A percentile compares a stretch with the other conserved stretches of the same genome.
These are phyloP conservation scores for Scedosporium dehoogii DNA, from an alignment of 2,329 filamentous ascomycete genomes.

Conservation along the genomic window DNA sequence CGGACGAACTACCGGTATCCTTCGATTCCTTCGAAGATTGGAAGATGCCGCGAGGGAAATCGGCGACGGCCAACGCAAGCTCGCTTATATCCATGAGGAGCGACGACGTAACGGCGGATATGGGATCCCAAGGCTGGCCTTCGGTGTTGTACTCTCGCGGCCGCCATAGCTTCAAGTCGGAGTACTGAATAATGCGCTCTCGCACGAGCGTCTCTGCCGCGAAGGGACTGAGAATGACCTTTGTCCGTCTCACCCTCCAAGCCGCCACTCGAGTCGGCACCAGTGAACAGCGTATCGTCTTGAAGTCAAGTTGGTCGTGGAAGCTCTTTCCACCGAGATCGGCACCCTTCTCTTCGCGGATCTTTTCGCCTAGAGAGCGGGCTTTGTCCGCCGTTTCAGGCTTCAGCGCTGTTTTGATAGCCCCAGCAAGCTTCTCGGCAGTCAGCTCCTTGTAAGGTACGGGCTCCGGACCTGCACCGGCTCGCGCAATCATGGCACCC, in stretches of 20 bases:
- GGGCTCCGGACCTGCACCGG: constrained; percentile 62
- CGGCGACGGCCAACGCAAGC: constrained; percentile 73
- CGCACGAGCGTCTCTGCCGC: constrained; percentile 61
- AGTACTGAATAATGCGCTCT: constrained; percentile 53
- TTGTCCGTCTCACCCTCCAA: constrained; percentile 62
- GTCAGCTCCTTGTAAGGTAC: constrained; percentile 61
- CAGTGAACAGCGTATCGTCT: constrained; percentile 59
- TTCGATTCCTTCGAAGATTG: constrained; percentile 27
- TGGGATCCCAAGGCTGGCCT: constrained; percentile 68
- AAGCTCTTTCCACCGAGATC: constrained; percentile 58
- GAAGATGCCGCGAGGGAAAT: constrained; percentile 48
- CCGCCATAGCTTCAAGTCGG: constrained; percentile 59
- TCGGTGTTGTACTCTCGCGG: constrained; percentile 64
- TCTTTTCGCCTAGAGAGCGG: constrained; percentile 49
- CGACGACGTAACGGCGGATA: constrained; percentile 67
- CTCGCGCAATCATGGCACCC: constrained; percentile 65
- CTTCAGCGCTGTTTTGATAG: constrained; percentile 51
- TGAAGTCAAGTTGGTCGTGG: constrained; percentile 57
- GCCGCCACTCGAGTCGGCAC: constrained; percentile 59
- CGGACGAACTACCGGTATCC: constrained; percentile 6
- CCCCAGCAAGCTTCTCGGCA: constrained; percentile 52
- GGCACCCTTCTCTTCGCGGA: constrained; percentile 55
- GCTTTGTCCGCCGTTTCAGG: constrained; percentile 49
- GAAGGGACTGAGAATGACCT: constrained; percentile 59
- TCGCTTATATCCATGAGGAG: constrained; percentile 74